A percentile compares a stretch with the other conserved stretches of the same genome.
Evolutionary conservation across 202 grass and related monocot species (phyloP).

Genomic region (Alloteropsis angusta): DNA sequence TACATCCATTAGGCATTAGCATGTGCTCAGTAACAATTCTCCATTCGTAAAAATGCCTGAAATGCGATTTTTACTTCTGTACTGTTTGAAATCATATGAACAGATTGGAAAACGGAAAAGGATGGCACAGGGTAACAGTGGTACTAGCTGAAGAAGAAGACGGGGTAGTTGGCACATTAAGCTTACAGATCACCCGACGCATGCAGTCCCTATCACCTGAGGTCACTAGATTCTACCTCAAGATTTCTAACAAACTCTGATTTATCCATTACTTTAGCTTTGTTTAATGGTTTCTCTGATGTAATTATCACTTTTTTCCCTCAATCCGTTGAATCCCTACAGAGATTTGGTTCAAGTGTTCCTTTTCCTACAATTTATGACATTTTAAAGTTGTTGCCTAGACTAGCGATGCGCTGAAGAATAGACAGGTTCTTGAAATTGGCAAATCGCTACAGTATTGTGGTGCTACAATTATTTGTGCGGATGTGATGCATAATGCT

Average conservation of each 20-base stretch:
- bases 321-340: not conserved
- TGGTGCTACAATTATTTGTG: not conserved
- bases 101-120: not conserved
- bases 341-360: not conserved
- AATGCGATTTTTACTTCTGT: not conserved
- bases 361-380: not conserved
- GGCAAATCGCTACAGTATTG: not conserved
- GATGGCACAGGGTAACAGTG: not conserved
- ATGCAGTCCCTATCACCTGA: constrained; percentile 20
- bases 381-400: not conserved
- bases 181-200: constrained; percentile 22
- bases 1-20: not conserved
- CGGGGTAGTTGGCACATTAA: constrained; percentile 28
- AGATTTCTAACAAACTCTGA: constrained; percentile 39
- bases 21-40: not conserved
- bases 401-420: not conserved
- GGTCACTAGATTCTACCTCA: constrained; percentile 39
- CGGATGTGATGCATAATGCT: not conserved
- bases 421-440: not conserved
- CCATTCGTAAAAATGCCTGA: not conserved
- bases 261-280: constrained; percentile 34
- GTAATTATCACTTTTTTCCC: not conserved
- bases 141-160: not conserved
- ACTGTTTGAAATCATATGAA: constrained; percentile 2
- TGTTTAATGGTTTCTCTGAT: constrained; percentile 13